Conservation (phyloP, 106 monocot species). For the Acorus gramineus region DNA sequence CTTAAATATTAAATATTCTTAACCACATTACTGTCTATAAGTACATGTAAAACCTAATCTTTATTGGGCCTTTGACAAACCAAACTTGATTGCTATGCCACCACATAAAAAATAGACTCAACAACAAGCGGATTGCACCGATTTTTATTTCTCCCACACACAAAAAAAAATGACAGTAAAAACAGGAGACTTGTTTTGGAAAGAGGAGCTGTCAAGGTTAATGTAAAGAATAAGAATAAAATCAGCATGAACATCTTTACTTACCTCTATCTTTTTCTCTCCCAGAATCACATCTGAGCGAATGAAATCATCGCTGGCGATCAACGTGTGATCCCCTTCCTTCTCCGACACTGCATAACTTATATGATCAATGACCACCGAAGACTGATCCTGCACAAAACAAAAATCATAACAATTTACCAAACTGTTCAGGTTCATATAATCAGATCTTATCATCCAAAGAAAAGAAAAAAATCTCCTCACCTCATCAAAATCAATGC, state of each 20-base stretch:
- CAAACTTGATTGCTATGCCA: no score
- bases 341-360: conserved; percentile 60
- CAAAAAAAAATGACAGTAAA: background rate
- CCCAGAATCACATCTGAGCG: conserved; percentile 76
- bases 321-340: conserved; percentile 78
- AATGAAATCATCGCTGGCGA: conserved; percentile 73
- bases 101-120: no score
- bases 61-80: no score
- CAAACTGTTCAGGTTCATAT: background rate
- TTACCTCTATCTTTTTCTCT: conserved; percentile 58
- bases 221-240: no score
- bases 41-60: no score
- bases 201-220: no score
- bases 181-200: no score
- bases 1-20: no score
- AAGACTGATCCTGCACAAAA: conserved; percentile 46
- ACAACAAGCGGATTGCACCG: no score
- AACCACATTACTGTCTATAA: no score
- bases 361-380: conserved; percentile 74
- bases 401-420: background rate
- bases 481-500: conserved; percentile 91
- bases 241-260: background rate
- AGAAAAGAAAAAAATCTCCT: conserved; percentile 6
- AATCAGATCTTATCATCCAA: conserved; percentile 2
- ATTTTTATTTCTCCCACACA: background rate